A percentile compares a stretch with the other conserved stretches of the same genome.
Evolutionary conservation across 345 rosid genomes (phyloP).

Genomic region (Heritiera littoralis): DNA sequence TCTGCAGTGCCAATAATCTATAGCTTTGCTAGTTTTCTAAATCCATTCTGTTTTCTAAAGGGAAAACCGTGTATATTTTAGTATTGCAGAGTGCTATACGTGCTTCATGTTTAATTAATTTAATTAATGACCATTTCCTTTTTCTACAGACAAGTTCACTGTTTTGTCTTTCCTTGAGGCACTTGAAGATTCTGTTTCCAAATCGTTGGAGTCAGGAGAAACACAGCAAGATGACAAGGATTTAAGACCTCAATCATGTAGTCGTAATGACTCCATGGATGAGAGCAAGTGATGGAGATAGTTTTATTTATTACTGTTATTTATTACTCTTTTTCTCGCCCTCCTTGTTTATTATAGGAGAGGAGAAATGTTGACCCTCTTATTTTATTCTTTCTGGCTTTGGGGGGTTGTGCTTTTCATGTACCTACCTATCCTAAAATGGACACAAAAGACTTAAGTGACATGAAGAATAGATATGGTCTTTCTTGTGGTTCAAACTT

Average conservation of each 20-base stretch:
- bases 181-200: conserved; percentile 80
- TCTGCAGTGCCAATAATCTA: not conserved
- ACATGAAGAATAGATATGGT: not conserved
- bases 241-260: conserved; percentile 41
- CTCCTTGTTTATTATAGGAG: conserved; percentile 10
- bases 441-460: not conserved
- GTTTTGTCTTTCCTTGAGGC: conserved; percentile 94
- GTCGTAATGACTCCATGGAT: conserved; percentile 55
- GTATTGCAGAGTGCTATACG: not conserved
- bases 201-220: conserved; percentile 33
- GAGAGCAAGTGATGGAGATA: conserved; percentile 41
- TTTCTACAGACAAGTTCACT: conserved; percentile 76
- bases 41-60: not conserved
- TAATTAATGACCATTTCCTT: not conserved
- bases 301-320: not conserved
- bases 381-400: not conserved
- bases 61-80: not conserved
- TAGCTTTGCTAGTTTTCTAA: not conserved
- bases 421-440: not conserved
- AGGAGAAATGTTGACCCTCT: not conserved
- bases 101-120: not conserved
- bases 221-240: conserved; percentile 43
- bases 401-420: not conserved
- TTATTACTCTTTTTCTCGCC: not conserved
- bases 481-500: conserved; percentile 5